Evolutionary conservation across 1,139 yeast species (phyloP).

Genomic region (Zygosaccharomyces pseudobailii): DNA sequence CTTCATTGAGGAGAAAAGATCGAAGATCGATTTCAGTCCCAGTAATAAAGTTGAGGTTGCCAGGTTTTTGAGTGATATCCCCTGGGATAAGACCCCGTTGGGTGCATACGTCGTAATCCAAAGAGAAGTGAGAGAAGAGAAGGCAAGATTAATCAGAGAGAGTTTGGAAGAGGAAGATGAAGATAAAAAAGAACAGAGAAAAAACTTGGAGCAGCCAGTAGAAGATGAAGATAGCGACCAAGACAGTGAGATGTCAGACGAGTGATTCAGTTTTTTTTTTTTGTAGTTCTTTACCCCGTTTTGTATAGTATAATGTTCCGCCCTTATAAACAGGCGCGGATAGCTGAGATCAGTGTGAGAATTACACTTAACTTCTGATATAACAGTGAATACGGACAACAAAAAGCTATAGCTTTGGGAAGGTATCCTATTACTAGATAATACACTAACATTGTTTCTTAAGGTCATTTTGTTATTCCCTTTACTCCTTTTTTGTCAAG

Average conservation of each 20-base stretch:
- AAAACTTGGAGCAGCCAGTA: slow-evolving; percentile 31
- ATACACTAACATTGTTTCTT: too few relatives aligned
- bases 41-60: slow-evolving; percentile 68
- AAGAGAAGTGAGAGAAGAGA: slow-evolving; percentile 79
- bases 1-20: slow-evolving; percentile 62
- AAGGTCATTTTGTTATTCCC: too few relatives aligned
- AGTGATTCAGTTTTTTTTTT: not conserved
- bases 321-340: slow-evolving; percentile 1
- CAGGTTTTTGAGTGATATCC: slow-evolving; percentile 63
- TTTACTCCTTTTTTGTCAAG: not conserved
- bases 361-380: not conserved
- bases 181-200: slow-evolving; percentile 41
- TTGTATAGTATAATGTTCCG: not conserved
- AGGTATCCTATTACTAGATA: not conserved
- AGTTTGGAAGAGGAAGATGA: slow-evolving; percentile 64
- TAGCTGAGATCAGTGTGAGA: not conserved
- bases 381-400: not conserved
- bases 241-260: slow-evolving; percentile 20
- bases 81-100: slow-evolving; percentile 85
- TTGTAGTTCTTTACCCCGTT: not conserved
- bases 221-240: slow-evolving; percentile 3
- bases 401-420: not conserved
- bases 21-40: slow-evolving; percentile 79
- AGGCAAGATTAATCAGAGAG: slow-evolving; percentile 61
- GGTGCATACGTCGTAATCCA: slow-evolving; percentile 82